phyloP scores from a whole-genome alignment of 139 green algal genomes.

The Pleodorina starrii region DNA sequence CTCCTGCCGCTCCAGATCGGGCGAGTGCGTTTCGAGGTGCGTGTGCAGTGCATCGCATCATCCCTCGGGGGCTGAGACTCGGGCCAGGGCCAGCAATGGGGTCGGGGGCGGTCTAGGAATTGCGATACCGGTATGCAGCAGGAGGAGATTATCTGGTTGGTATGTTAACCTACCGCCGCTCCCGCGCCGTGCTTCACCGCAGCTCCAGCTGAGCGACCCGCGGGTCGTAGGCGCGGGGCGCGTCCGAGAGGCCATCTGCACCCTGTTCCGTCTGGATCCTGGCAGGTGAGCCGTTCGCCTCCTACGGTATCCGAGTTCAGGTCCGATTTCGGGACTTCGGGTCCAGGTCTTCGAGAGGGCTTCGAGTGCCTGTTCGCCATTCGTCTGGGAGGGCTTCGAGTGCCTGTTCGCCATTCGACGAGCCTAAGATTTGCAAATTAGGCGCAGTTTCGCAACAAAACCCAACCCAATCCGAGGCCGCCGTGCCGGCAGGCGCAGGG shows the following conservation, averaged over 20 bases:
- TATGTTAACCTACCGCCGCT: background rate
- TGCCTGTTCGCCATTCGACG: background rate
- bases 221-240: background rate
- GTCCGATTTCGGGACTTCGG: background rate
- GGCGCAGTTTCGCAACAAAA: no score
- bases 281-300: background rate
- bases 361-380: background rate
- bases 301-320: background rate
- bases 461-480: background rate
- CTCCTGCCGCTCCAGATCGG: constrained; percentile 6
- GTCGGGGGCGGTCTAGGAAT: background rate
- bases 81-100: background rate
- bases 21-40: constrained; percentile 31
- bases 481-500: background rate
- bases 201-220: background rate
- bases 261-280: background rate
- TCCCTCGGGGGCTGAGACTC: no score
- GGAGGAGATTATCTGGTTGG: background rate
- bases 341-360: background rate
- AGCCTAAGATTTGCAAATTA: no score
- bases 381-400: background rate
- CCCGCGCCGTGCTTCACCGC: background rate
- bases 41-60: background rate
- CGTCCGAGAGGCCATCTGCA: background rate
- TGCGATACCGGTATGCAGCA: background rate